A percentile compares a stretch with the other conserved stretches of the same genome.
These are phyloP conservation scores for Hypoxylon sp. DNA, from an alignment of 2,329 filamentous ascomycete genomes.

Conservation along the genomic window DNA sequence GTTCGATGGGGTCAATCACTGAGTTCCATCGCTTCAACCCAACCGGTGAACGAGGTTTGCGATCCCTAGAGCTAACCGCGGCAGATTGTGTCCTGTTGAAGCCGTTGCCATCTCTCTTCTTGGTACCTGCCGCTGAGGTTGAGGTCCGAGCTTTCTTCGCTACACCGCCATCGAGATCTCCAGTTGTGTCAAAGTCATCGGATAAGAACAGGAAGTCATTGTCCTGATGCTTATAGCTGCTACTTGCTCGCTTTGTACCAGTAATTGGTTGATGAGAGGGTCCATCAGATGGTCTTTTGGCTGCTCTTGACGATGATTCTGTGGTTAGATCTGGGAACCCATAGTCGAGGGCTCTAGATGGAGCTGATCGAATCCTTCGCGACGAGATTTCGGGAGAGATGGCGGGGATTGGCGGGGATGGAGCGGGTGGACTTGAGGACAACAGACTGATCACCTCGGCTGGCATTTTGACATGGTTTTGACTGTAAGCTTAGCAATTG, in stretches of 20 bases:
- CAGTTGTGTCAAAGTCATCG: slow-evolving; percentile 61
- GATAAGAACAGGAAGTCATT: slow-evolving; percentile 56
- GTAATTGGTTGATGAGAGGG: slow-evolving; percentile 7
- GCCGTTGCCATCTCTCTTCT: slow-evolving; percentile 17
- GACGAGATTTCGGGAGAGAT: slow-evolving; percentile 22
- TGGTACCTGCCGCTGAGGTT: slow-evolving; percentile 10
- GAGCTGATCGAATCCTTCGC: slow-evolving; percentile 12
- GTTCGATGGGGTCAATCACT: slow-evolving; percentile 50
- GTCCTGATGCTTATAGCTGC: slow-evolving; percentile 29
- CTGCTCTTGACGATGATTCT: slow-evolving; percentile 13
- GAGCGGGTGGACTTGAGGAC: slow-evolving; percentile 53
- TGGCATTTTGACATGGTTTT: slow-evolving; percentile 50
- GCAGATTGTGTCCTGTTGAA: slow-evolving; percentile 43
- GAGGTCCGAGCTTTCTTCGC: slow-evolving; percentile 45
- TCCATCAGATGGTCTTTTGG: slow-evolving; percentile 3
- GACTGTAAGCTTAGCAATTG: slow-evolving; percentile 10
- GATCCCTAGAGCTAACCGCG: slow-evolving; percentile 22
- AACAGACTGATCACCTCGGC: slow-evolving; percentile 57
- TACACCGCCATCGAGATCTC: slow-evolving; percentile 55
- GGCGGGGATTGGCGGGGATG: slow-evolving; percentile 25
- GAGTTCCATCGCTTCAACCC: slow-evolving; percentile 46
- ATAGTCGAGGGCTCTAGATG: slow-evolving; percentile 39
- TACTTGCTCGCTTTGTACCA: slow-evolving; percentile 41
- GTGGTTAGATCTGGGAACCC: slow-evolving; percentile 22
- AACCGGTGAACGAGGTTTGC: slow-evolving; percentile 28